Evolutionary conservation across 176 grass and related monocot species (phyloP).

Genomic region (Cenchrus fungigraminus): DNA sequence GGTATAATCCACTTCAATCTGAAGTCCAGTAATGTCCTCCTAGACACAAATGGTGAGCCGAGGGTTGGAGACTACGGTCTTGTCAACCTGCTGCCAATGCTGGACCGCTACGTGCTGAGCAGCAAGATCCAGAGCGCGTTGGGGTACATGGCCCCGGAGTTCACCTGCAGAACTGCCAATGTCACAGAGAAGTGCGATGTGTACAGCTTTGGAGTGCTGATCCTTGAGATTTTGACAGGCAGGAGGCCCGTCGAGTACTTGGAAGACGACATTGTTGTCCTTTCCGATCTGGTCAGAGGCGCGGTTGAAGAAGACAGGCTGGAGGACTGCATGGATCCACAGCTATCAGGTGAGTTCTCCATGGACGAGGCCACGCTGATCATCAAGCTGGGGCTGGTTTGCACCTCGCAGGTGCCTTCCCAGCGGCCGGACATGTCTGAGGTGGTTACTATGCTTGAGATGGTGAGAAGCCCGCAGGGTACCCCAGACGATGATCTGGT

Average conservation of each 20-base stretch:
- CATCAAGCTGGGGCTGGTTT: constrained; percentile 77
- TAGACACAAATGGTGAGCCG: constrained; percentile 63
- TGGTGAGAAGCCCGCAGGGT: constrained; percentile 63
- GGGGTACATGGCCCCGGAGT: constrained; percentile 90
- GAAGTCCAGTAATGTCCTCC: constrained; percentile 79
- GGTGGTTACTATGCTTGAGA: constrained; percentile 71
- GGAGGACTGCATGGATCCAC: constrained; percentile 63
- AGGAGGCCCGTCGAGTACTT: constrained; percentile 71
- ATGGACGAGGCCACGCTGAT: constrained; percentile 60
- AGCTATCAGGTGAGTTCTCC: constrained; percentile 61
- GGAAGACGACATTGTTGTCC: constrained; percentile 75
- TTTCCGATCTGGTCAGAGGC: constrained; percentile 65
- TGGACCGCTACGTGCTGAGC: constrained; percentile 78
- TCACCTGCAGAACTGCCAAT: constrained; percentile 63
- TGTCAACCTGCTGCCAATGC: constrained; percentile 70
- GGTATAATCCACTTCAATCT: constrained; percentile 80
- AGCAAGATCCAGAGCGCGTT: constrained; percentile 80
- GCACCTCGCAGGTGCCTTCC: constrained; percentile 78
- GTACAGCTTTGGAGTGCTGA: constrained; percentile 73
- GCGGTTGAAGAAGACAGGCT: constrained; percentile 58
- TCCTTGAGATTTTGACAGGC: constrained; percentile 77
- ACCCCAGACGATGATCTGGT: constrained; percentile 58
- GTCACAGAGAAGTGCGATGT: constrained; percentile 83
- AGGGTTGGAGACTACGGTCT: constrained; percentile 80
- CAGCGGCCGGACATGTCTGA: constrained; percentile 72